A percentile compares a stretch with the other conserved stretches of the same genome.
Conservation (phyloP, 768 basidiomycete genomes). For the Rubroboletus pulcherrimus region DNA sequence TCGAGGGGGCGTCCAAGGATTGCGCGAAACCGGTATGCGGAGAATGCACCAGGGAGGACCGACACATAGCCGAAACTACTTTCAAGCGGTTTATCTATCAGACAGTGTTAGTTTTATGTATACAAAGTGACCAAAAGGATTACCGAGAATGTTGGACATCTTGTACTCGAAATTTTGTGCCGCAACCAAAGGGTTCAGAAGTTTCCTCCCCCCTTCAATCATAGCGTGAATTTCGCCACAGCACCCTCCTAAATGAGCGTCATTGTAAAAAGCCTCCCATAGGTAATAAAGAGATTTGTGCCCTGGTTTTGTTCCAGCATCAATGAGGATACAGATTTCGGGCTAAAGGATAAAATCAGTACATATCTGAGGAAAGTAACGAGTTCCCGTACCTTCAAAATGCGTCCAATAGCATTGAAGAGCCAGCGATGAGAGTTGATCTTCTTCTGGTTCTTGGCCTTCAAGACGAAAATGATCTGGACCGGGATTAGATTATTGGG, state of each 20-base stretch:
- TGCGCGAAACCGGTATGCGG: slow-evolving; percentile 90
- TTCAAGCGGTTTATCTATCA: slow-evolving; percentile 84
- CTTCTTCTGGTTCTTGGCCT: slow-evolving; percentile 95
- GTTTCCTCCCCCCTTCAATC: slow-evolving; percentile 89
- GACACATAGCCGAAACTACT: slow-evolving; percentile 95
- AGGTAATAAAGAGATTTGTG: slow-evolving; percentile 95
- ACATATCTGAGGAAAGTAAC: slow-evolving; percentile 1
- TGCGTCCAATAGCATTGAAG: slow-evolving; percentile 88
- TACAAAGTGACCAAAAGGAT: slow-evolving; percentile 10
- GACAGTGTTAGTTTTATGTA: slow-evolving; percentile 5
- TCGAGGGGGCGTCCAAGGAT: slow-evolving; percentile 85
- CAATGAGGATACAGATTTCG: slow-evolving; percentile 87
- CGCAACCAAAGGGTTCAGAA: slow-evolving; percentile 88
- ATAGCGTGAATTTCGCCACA: slow-evolving; percentile 97
- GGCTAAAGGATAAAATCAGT: slow-evolving; percentile 49
- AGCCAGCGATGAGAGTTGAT: slow-evolving; percentile 96
- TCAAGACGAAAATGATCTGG: slow-evolving; percentile 85
- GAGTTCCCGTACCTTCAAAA: slow-evolving; percentile 54
- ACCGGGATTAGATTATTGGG: slow-evolving; percentile 92
- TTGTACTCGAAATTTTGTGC: slow-evolving; percentile 98
- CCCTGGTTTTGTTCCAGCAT: slow-evolving; percentile 95
- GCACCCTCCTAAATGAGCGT: slow-evolving; percentile 75
- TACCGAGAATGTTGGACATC: slow-evolving; percentile 94
- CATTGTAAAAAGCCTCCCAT: slow-evolving; percentile 89
- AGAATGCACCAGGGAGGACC: slow-evolving; percentile 95